These are phyloP conservation scores for Juncus inflexus DNA, from an alignment of 176 grass and related monocot species.

Conservation along the genomic window DNA sequence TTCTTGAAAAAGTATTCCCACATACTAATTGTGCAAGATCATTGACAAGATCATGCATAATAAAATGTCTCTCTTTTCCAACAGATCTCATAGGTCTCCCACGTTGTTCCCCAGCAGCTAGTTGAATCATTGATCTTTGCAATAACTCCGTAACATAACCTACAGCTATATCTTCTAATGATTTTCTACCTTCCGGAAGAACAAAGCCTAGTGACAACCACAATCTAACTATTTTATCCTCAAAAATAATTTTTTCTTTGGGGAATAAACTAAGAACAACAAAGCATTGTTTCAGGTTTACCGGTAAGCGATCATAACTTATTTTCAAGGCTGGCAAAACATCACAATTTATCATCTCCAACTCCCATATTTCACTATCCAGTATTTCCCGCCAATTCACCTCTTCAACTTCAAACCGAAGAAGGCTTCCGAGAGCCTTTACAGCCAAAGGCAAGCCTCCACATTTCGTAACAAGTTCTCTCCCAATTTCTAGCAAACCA, in stretches of 20 bases:
- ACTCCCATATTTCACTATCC: constrained; percentile 36
- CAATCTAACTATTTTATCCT: constrained; percentile 14
- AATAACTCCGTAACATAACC: constrained; percentile 29
- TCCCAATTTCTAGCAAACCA: neutral
- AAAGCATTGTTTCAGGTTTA: constrained; percentile 28
- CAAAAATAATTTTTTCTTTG: constrained; percentile 20
- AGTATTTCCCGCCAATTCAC: constrained; percentile 24
- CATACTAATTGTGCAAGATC: constrained; percentile 24
- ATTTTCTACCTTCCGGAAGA: neutral
- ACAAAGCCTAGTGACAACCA: constrained; percentile 31
- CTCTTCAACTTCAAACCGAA: constrained; percentile 21
- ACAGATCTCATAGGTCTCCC: neutral
- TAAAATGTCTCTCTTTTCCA: neutral
- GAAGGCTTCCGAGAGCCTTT: constrained; percentile 29
- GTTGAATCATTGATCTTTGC: constrained; percentile 32
- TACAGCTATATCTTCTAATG: constrained; percentile 4
- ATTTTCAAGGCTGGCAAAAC: constrained; percentile 30
- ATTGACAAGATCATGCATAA: constrained; percentile 33
- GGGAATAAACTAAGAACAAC: constrained; percentile 15
- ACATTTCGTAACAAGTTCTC: constrained; percentile 16
- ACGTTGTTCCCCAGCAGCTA: neutral
- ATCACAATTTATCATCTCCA: constrained; percentile 1
- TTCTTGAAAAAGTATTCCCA: constrained; percentile 6
- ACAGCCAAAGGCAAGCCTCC: constrained; percentile 34
- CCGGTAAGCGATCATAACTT: constrained; percentile 28